Evolutionary conservation across 2,329 filamentous ascomycete species (phyloP).

Genomic region (Exophiala sp.): DNA sequence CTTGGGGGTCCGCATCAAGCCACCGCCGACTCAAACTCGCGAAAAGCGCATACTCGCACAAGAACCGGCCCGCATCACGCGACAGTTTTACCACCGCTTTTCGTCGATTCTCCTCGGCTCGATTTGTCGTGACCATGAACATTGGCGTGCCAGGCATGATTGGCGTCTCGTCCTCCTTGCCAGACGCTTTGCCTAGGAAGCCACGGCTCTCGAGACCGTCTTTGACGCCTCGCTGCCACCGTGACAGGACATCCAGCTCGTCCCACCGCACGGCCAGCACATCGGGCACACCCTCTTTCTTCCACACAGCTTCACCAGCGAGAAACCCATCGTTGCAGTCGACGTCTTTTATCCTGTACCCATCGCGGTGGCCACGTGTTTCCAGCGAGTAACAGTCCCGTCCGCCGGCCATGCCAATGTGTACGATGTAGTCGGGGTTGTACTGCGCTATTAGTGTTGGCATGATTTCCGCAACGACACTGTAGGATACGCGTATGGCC

Average conservation of each 20-base stretch:
- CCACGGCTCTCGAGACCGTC: constrained; percentile 10
- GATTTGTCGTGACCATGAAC: neutral
- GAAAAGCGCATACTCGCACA: constrained; percentile 78
- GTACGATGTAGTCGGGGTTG: constrained; percentile 64
- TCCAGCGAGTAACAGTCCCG: constrained; percentile 68
- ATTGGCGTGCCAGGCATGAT: neutral
- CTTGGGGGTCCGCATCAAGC: constrained; percentile 9
- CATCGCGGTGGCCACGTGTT: constrained; percentile 65
- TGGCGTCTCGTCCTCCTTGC: neutral
- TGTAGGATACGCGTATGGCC: constrained; percentile 69
- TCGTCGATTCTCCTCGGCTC: constrained; percentile 12
- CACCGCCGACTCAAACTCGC: constrained; percentile 33
- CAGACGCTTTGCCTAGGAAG: constrained; percentile 5
- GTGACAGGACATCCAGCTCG: constrained; percentile 52
- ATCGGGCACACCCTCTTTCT: constrained; percentile 46
- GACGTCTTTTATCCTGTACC: constrained; percentile 69
- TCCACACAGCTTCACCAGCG: constrained; percentile 51
- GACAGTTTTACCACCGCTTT: constrained; percentile 54
- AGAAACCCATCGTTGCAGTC: constrained; percentile 50
- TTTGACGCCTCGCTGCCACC: constrained; percentile 50
- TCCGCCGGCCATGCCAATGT: constrained; percentile 74
- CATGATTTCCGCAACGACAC: constrained; percentile 59
- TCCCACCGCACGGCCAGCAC: constrained; percentile 57
- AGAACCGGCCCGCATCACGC: constrained; percentile 66
- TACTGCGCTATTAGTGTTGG: constrained; percentile 58